Evolutionary conservation across 352 stramenopile species (phyloP).

Genomic region (Globisporangium sylvaticum): DNA sequence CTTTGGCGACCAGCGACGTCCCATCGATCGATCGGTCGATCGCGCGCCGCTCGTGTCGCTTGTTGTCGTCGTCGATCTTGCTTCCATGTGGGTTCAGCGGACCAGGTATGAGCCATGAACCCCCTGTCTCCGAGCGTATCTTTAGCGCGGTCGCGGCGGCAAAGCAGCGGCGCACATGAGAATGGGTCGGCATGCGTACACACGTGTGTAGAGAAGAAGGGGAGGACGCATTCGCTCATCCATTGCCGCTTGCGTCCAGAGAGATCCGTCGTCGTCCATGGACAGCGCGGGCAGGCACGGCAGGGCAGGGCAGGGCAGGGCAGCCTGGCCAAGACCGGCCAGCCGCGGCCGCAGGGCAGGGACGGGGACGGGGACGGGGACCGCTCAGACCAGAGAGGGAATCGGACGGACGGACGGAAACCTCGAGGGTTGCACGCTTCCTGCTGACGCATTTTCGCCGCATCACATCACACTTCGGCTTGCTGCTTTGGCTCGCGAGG

Average conservation of each 20-base stretch:
- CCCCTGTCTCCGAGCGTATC: not conserved
- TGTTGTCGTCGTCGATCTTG: not conserved
- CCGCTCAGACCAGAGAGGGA: not conserved
- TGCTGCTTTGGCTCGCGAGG: not conserved
- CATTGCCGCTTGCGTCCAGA: not conserved
- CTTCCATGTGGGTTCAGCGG: constrained; percentile 1
- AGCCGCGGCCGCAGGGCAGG: not conserved
- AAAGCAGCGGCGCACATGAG: not conserved
- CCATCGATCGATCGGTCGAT: not conserved
- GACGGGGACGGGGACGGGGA: not conserved
- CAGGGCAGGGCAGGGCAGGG: not conserved
- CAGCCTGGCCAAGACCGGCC: not conserved
- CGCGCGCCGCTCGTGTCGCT: not conserved
- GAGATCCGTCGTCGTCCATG: not conserved
- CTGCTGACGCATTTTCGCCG: constrained; percentile 11
- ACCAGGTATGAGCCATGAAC: not conserved
- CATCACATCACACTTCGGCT: constrained; percentile 5
- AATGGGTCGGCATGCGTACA: not conserved
- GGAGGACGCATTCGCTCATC: not conserved
- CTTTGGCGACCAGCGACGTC: not conserved
- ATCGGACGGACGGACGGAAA: not conserved
- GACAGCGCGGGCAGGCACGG: not conserved
- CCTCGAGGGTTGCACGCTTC: not conserved
- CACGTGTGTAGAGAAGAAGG: not conserved
- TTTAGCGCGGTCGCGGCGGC: not conserved